Conservation (phyloP, 1,284 basidiomycete species). For the Sporisorium iseilematis-ciliati region DNA sequence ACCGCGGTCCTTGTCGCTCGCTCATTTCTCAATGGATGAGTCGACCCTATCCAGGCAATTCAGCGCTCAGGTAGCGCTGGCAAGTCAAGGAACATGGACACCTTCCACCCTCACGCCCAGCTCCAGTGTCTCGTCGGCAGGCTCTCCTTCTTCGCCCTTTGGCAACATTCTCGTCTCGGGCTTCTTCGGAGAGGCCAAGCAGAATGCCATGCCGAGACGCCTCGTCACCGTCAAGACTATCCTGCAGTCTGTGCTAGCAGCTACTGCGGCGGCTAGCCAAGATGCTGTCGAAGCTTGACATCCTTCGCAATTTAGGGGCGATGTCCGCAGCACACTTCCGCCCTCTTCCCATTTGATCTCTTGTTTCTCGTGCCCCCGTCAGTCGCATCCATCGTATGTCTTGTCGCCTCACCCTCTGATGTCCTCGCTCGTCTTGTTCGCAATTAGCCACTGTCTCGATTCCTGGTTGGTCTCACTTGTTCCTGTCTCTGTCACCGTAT, state of each 20-base stretch:
- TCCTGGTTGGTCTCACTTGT: neutral
- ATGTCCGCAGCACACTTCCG: neutral
- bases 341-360: neutral
- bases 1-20: constrained; percentile 43
- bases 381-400: too few relatives aligned
- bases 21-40: constrained; percentile 33
- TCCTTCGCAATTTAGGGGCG: neutral
- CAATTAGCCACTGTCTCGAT: neutral
- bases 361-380: too few relatives aligned
- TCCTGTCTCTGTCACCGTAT: constrained; percentile 1
- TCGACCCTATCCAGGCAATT: constrained; percentile 14
- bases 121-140: constrained; percentile 36
- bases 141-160: constrained; percentile 41
- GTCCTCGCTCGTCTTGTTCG: neutral
- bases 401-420: neutral
- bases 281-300: constrained; percentile 22
- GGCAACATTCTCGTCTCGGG: constrained; percentile 44
- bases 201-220: constrained; percentile 40
- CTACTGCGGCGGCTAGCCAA: constrained; percentile 17
- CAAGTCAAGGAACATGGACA: constrained; percentile 36
- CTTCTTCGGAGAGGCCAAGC: constrained; percentile 46
- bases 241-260: constrained; percentile 31
- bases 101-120: constrained; percentile 24
- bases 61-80: constrained; percentile 16
- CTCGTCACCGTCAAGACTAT: constrained; percentile 44